Evolutionary conservation across 768 basidiomycete species (phyloP).

Genomic region (Suillus fuscotomentosus): DNA sequence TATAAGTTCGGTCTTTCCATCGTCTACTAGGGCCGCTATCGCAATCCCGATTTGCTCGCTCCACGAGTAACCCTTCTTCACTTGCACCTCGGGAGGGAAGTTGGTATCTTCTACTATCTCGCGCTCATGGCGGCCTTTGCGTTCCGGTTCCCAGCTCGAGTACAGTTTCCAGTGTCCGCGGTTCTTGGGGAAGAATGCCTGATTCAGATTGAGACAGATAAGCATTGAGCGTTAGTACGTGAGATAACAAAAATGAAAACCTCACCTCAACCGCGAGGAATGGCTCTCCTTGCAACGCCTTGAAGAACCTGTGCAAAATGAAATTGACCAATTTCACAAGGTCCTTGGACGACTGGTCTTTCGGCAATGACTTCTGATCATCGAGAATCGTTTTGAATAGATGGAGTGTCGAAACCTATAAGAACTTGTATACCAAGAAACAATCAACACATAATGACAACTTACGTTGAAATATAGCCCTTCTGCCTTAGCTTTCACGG

Average conservation of each 20-base stretch:
- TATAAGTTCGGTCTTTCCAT: slow-evolving; percentile 60
- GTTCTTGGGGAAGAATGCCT: slow-evolving; percentile 92
- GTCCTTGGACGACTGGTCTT: slow-evolving; percentile 78
- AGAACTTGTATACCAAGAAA: slow-evolving; percentile 8
- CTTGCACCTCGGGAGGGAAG: slow-evolving; percentile 66
- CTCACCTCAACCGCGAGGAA: slow-evolving; percentile 87
- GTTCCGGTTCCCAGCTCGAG: slow-evolving; percentile 70
- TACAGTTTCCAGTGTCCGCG: slow-evolving; percentile 83
- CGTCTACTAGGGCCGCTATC: slow-evolving; percentile 69
- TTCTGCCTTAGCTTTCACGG: slow-evolving; percentile 88
- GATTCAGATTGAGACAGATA: slow-evolving; percentile 14
- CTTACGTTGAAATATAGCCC: slow-evolving; percentile 92
- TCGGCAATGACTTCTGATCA: slow-evolving; percentile 76
- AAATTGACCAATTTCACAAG: slow-evolving; percentile 82
- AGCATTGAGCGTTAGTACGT: slow-evolving; percentile 15
- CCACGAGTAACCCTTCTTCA: slow-evolving; percentile 87
- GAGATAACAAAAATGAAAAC: slow-evolving; percentile 29
- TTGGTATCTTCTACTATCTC: slow-evolving; percentile 34
- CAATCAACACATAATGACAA: slow-evolving; percentile 5
- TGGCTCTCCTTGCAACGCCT: slow-evolving; percentile 77
- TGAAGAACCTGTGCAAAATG: slow-evolving; percentile 93
- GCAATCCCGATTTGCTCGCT: slow-evolving; percentile 89
- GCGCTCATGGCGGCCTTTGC: slow-evolving; percentile 35
- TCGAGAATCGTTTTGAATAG: slow-evolving; percentile 87
- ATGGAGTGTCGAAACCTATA: slow-evolving; percentile 83